phyloP scores from a whole-genome alignment of 2,329 filamentous ascomycete genomes.

The Beauveria asiatica region DNA sequence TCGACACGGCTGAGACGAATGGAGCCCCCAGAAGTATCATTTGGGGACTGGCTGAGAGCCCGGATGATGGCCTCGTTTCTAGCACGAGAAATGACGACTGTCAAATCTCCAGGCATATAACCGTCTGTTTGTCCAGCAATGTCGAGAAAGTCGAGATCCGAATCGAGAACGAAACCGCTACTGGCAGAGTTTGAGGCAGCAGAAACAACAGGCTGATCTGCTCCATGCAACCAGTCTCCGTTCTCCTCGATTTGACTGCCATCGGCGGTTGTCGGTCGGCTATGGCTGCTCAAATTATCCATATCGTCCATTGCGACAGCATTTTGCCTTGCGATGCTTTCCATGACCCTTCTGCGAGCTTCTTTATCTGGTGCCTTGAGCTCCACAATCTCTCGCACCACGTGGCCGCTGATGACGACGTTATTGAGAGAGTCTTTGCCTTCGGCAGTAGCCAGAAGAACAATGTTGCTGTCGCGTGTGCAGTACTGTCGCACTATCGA shows the following conservation, averaged over 20 bases:
- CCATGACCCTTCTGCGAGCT: slow-evolving; percentile 71
- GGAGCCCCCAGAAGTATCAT: slow-evolving; percentile 34
- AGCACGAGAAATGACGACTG: slow-evolving; percentile 75
- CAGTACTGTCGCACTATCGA: slow-evolving; percentile 80
- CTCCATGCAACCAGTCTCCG: slow-evolving; percentile 69
- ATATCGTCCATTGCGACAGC: slow-evolving; percentile 31
- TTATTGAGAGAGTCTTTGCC: slow-evolving; percentile 89
- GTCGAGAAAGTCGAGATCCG: slow-evolving; percentile 80
- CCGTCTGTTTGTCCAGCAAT: slow-evolving; percentile 91
- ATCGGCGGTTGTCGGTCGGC: slow-evolving; percentile 49
- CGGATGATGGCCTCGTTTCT: slow-evolving; percentile 89
- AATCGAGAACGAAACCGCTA: slow-evolving; percentile 64
- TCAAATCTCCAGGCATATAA: slow-evolving; percentile 94
- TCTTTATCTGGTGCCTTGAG: slow-evolving; percentile 92
- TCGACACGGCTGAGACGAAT: slow-evolving; percentile 64
- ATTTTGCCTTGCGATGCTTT: slow-evolving; percentile 60
- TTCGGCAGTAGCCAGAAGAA: slow-evolving; percentile 83
- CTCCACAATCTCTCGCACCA: slow-evolving; percentile 83
- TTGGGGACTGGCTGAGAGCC: slow-evolving; percentile 50
- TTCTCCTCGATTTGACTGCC: slow-evolving; percentile 45
- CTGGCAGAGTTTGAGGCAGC: slow-evolving; percentile 25
- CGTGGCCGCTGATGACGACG: slow-evolving; percentile 81
- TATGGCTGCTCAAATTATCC: slow-evolving; percentile 34
- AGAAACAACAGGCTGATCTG: slow-evolving; percentile 47
- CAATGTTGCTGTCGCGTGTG: slow-evolving; percentile 67